phyloP scores from a whole-genome alignment of 2,329 filamentous ascomycete species.

The Talaromyces sp. region DNA sequence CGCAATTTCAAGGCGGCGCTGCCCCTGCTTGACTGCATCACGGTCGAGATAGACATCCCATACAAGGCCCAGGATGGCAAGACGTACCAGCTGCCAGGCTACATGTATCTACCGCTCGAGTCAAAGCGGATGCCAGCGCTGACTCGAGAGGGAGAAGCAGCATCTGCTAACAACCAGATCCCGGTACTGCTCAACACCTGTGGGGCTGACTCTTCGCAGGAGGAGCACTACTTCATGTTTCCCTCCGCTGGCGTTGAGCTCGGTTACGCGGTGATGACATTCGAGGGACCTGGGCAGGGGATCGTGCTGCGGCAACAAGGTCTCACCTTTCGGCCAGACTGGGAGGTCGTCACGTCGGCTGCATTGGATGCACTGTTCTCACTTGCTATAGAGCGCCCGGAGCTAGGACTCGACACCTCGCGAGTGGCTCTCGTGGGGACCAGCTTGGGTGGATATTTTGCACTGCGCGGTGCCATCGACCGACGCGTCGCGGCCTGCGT shows the following conservation, averaged over 20 bases:
- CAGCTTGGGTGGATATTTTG: constrained; percentile 45
- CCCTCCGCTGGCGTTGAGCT: constrained; percentile 21
- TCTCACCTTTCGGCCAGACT: constrained; percentile 34
- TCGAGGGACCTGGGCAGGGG: constrained; percentile 47
- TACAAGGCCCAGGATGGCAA: constrained; percentile 25
- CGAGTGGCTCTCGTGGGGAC: constrained; percentile 36
- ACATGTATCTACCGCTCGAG: constrained; percentile 33
- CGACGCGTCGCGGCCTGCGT: neutral
- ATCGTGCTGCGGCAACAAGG: constrained; percentile 28
- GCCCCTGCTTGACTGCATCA: constrained; percentile 21
- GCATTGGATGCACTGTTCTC: constrained; percentile 28
- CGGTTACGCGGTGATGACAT: constrained; percentile 44
- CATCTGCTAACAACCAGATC: no score
- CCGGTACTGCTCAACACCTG: constrained; percentile 34
- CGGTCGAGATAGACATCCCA: constrained; percentile 33
- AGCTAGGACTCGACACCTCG: constrained; percentile 17
- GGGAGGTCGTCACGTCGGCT: constrained; percentile 30
- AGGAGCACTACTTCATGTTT: constrained; percentile 39
- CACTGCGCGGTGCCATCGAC: constrained; percentile 30
- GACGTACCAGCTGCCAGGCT: constrained; percentile 29
- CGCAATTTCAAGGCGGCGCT: neutral
- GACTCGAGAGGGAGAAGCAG: no score
- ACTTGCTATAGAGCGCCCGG: constrained; percentile 20
- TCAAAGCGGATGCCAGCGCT: constrained; percentile 17
- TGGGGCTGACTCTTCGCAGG: constrained; percentile 37